Evolutionary conservation across 2,329 filamentous ascomycete genomes (phyloP).

Genomic region (Knufia fluminis): DNA sequence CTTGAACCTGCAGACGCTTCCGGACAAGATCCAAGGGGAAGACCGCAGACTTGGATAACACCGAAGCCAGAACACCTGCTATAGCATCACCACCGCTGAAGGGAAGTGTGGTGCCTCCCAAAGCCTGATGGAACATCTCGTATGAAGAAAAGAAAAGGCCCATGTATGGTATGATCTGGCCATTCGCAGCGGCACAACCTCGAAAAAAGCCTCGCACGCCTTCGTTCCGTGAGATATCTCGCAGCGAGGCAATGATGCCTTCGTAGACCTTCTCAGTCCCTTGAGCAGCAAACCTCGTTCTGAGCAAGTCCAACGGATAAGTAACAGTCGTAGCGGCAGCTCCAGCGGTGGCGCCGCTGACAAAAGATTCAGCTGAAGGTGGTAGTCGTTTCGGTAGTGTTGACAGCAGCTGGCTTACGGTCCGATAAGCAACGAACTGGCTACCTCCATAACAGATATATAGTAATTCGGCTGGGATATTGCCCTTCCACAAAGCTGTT

Average conservation of each 20-base stretch:
- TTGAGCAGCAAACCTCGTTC: slow-evolving; percentile 94
- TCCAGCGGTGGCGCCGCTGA: slow-evolving; percentile 74
- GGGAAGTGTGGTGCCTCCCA: slow-evolving; percentile 49
- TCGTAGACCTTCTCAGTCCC: slow-evolving; percentile 70
- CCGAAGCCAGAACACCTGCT: slow-evolving; percentile 69
- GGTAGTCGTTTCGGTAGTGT: slow-evolving; percentile 47
- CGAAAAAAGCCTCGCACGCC: slow-evolving; percentile 76
- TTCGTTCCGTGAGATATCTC: slow-evolving; percentile 66
- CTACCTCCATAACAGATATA: slow-evolving; percentile 84
- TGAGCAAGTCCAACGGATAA: slow-evolving; percentile 86
- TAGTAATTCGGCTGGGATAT: slow-evolving; percentile 87
- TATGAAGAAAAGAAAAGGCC: slow-evolving; percentile 90
- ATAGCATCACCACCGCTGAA: slow-evolving; percentile 74
- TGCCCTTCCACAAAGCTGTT: slow-evolving; percentile 90
- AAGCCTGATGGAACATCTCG: slow-evolving; percentile 59
- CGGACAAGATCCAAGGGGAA: slow-evolving; percentile 89
- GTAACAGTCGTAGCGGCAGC: slow-evolving; percentile 72
- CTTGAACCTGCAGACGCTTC: slow-evolving; percentile 91
- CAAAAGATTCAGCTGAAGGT: slow-evolving; percentile 64
- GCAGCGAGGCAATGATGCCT: slow-evolving; percentile 59
- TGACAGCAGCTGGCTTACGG: slow-evolving; percentile 58
- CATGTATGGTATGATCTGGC: slow-evolving; percentile 93
- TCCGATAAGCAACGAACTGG: slow-evolving; percentile 85
- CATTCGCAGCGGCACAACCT: slow-evolving; percentile 69
- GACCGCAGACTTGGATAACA: slow-evolving; percentile 77